A percentile compares a stretch with the other conserved stretches of the same genome.
phyloP scores from a whole-genome alignment of 495 filamentous ascomycete species.

The Ramalina peruviana region DNA sequence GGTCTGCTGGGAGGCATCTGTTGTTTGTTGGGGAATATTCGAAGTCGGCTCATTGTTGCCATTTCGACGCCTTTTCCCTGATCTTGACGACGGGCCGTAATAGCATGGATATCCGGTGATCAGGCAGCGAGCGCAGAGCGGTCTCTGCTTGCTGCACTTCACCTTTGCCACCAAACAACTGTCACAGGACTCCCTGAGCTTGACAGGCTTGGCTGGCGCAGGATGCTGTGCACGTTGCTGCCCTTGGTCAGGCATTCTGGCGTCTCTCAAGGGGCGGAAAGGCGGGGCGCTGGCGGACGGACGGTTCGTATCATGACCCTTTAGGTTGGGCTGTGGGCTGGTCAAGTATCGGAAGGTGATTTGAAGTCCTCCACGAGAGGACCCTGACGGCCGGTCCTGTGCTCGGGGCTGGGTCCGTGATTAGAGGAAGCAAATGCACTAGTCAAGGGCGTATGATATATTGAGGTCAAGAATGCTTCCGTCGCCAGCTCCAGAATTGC shows the following conservation, averaged over 20 bases:
- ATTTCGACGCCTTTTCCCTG: slow-evolving; percentile 21
- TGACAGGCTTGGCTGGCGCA: slow-evolving; percentile 20
- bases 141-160: slow-evolving; percentile 37
- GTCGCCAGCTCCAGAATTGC: no score
- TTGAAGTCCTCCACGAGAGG: no score
- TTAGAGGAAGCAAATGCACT: no score
- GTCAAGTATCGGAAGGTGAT: background rate
- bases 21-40: slow-evolving; percentile 9
- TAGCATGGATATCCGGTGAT: slow-evolving; percentile 31
- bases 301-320: background rate
- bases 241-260: slow-evolving; percentile 6
- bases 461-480: no score
- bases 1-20: slow-evolving; percentile 10
- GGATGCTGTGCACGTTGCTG: slow-evolving; percentile 4
- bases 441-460: background rate
- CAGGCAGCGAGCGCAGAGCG: slow-evolving; percentile 35
- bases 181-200: slow-evolving; percentile 38
- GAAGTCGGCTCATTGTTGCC: slow-evolving; percentile 13
- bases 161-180: slow-evolving; percentile 42
- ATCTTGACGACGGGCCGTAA: slow-evolving; percentile 36
- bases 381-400: background rate
- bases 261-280: background rate
- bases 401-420: background rate
- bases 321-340: background rate
- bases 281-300: background rate